phyloP scores from a whole-genome alignment of 768 basidiomycete species.

The Candolleomyces eurysporus region DNA sequence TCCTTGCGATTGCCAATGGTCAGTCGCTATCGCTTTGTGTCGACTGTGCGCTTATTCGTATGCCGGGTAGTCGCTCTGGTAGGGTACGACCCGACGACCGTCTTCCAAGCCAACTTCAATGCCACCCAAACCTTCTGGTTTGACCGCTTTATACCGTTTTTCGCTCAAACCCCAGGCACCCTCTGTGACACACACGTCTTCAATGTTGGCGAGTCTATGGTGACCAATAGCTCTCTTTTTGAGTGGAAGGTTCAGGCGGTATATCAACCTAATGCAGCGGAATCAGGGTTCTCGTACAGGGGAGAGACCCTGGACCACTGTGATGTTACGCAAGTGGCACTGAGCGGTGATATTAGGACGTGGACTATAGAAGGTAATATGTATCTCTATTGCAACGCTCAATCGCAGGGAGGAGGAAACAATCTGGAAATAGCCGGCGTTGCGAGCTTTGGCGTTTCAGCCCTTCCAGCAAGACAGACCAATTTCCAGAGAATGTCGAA shows the following conservation, averaged over 20 bases:
- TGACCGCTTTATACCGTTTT: slow-evolving; percentile 13
- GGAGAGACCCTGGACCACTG: slow-evolving; percentile 20
- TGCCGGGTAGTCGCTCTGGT: slow-evolving; percentile 14
- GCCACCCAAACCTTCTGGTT: slow-evolving; percentile 18
- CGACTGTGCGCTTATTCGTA: neutral
- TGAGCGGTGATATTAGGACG: slow-evolving; percentile 16
- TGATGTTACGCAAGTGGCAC: slow-evolving; percentile 16
- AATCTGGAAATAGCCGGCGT: neutral
- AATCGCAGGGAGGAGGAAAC: neutral
- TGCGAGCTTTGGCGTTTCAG: slow-evolving; percentile 14
- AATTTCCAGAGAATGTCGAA: slow-evolving; percentile 13
- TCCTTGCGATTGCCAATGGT: slow-evolving; percentile 18
- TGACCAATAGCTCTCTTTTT: slow-evolving; percentile 19
- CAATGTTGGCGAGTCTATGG: slow-evolving; percentile 18
- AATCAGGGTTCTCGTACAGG: slow-evolving; percentile 15
- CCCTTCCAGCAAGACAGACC: slow-evolving; percentile 15
- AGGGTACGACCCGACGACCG: slow-evolving; percentile 22
- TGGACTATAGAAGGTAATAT: slow-evolving; percentile 17
- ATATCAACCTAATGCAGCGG: slow-evolving; percentile 13
- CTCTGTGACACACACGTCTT: slow-evolving; percentile 19
- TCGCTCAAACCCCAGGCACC: slow-evolving; percentile 11
- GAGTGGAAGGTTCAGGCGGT: slow-evolving; percentile 17
- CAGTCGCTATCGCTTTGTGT: neutral
- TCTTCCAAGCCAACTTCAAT: slow-evolving; percentile 18
- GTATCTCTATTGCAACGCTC: slow-evolving; percentile 12